Conservation (phyloP, 2,329 filamentous ascomycete species). For the Cercospora sesami region DNA sequence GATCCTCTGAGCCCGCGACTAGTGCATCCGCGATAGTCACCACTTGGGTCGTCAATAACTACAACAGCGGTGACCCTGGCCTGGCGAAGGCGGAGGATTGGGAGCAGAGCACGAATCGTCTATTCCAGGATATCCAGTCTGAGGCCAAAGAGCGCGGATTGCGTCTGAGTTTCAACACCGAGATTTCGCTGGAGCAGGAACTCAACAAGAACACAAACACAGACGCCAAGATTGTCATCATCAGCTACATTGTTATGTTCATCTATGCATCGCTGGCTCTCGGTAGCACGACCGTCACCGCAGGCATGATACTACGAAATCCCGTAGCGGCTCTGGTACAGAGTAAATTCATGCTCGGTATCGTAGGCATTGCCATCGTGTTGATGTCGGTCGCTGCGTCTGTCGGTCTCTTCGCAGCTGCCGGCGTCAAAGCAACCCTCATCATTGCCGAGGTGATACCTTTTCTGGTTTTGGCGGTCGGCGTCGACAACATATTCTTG, state of each 20-base stretch:
- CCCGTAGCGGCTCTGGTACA: constrained; percentile 84
- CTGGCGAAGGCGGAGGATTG: constrained; percentile 80
- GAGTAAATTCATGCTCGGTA: constrained; percentile 94
- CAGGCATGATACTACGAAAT: constrained; percentile 75
- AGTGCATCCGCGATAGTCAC: constrained; percentile 79
- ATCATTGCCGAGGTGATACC: constrained; percentile 99
- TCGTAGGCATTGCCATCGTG: constrained; percentile 91
- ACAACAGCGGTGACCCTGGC: constrained; percentile 68
- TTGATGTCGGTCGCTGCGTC: constrained; percentile 96
- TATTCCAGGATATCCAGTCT: constrained; percentile 72
- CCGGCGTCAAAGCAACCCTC: constrained; percentile 87
- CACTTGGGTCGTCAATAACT: constrained; percentile 94
- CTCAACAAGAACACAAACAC: constrained; percentile 98
- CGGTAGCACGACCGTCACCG: constrained; percentile 78
- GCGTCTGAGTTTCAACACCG: constrained; percentile 88
- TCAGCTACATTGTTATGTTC: constrained; percentile 99
- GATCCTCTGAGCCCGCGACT: constrained; percentile 57
- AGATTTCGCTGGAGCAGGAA: constrained; percentile 92
- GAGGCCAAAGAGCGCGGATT: constrained; percentile 78
- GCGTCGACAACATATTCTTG: constrained; percentile 98
- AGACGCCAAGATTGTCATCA: constrained; percentile 91
- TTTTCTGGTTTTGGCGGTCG: constrained; percentile 92
- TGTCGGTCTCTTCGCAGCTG: constrained; percentile 89
- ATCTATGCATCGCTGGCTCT: constrained; percentile 91
- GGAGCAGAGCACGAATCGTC: constrained; percentile 74